phyloP scores from a whole-genome alignment of 345 rosid genomes.

The Populus davidiana region DNA sequence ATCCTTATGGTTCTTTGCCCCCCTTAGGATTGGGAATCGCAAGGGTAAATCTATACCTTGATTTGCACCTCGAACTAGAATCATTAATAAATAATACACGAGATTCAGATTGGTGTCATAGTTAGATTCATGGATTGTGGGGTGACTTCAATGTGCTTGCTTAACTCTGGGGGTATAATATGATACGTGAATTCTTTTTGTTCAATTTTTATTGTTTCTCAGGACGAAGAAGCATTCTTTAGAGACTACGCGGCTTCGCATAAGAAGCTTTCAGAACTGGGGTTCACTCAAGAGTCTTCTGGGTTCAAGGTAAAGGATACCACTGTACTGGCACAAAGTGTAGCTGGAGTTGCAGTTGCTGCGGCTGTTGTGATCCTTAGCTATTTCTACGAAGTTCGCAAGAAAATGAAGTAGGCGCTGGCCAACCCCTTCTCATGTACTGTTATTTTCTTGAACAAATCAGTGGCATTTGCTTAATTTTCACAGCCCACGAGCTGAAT shows the following conservation, averaged over 20 bases:
- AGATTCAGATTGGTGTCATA: not conserved
- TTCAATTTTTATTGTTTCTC: slow-evolving; percentile 17
- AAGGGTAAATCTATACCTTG: not conserved
- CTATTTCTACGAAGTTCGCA: slow-evolving; percentile 78
- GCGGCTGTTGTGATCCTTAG: slow-evolving; percentile 77
- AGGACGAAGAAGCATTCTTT: slow-evolving; percentile 90
- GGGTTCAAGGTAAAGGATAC: slow-evolving; percentile 47
- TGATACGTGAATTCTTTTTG: not conserved
- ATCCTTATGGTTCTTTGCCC: not conserved
- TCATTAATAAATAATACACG: slow-evolving; percentile 6
- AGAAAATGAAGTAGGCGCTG: slow-evolving; percentile 45
- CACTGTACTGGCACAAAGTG: slow-evolving; percentile 64
- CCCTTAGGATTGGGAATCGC: not conserved
- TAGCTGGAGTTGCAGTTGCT: slow-evolving; percentile 75
- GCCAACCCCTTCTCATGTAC: not conserved
- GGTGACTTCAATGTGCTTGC: not conserved
- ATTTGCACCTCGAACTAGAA: not conserved
- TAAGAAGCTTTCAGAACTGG: slow-evolving; percentile 89
- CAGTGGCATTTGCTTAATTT: not conserved
- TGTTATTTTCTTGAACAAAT: not conserved
- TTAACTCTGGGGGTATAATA: not conserved
- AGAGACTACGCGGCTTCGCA: slow-evolving; percentile 70
- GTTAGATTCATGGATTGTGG: not conserved
- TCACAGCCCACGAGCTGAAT: slow-evolving; percentile 7
- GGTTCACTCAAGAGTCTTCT: slow-evolving; percentile 52